These are phyloP conservation scores for Erythrophleum fordii DNA, from an alignment of 306 rosid species.

Conservation along the genomic window DNA sequence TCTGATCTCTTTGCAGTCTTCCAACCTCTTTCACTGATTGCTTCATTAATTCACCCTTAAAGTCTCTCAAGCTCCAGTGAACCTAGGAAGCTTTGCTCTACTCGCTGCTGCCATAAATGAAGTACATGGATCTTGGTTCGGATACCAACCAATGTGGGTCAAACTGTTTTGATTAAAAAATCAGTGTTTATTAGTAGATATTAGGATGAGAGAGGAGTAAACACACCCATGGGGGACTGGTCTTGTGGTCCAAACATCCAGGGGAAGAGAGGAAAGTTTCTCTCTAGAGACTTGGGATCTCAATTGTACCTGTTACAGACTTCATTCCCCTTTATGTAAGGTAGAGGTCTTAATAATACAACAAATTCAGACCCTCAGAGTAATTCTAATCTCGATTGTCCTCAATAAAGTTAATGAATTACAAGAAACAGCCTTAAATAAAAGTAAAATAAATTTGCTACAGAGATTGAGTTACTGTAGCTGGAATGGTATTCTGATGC, in stretches of 20 bases:
- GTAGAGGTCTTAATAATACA: conserved; percentile 1
- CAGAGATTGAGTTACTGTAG: conserved; percentile 1
- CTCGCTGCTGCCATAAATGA: too few relatives aligned
- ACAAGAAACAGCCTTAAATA: neutral
- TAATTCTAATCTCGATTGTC: conserved; percentile 2
- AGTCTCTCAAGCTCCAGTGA: too few relatives aligned
- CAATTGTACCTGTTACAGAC: conserved; percentile 9
- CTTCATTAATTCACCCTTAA: too few relatives aligned
- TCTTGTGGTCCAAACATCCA: conserved; percentile 14
- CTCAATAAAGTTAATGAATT: neutral
- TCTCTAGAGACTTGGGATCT: conserved; percentile 9
- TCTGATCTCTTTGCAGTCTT: too few relatives aligned
- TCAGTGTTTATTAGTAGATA: too few relatives aligned
- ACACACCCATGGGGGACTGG: neutral
- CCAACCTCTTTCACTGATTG: too few relatives aligned
- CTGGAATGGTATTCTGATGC: conserved; percentile 15
- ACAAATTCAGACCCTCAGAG: neutral
- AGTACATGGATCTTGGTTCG: neutral
- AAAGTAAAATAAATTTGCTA: neutral
- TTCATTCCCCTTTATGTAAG: neutral
- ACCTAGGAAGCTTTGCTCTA: too few relatives aligned
- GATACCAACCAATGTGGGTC: neutral
- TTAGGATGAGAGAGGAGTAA: neutral
- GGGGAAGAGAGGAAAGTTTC: neutral
- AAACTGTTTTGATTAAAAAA: too few relatives aligned